These are phyloP conservation scores for Carallia pectinifolia DNA, from an alignment of 345 rosid species.

Conservation along the genomic window DNA sequence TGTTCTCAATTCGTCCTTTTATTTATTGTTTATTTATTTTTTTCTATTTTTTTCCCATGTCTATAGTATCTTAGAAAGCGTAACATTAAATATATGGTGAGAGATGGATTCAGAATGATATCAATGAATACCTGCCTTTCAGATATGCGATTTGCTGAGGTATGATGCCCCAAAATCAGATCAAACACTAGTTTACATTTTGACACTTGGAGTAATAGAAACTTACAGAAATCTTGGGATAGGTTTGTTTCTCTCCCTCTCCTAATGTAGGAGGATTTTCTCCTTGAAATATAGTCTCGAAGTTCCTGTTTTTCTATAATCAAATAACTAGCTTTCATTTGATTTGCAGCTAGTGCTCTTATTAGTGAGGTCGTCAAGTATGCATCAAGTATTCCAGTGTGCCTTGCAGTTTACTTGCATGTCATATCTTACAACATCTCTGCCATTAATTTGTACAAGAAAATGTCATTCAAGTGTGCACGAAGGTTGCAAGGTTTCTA, in stretches of 20 bases:
- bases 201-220: conserved; percentile 88
- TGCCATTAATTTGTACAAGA: conserved; percentile 78
- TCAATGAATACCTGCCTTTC: conserved; percentile 27
- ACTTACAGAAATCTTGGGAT: conserved; percentile 76
- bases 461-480: conserved; percentile 77
- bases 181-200: conserved; percentile 74
- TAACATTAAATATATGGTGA: too few relatives aligned
- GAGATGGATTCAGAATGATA: too few relatives aligned
- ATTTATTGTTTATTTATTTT: too few relatives aligned
- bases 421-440: conserved; percentile 86
- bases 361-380: conserved; percentile 72
- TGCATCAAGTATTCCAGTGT: conserved; percentile 57
- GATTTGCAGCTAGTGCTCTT: conserved; percentile 63
- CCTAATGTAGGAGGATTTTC: background rate
- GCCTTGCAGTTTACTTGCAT: conserved; percentile 89
- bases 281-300: too few relatives aligned
- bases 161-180: conserved; percentile 65
- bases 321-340: conserved; percentile 13
- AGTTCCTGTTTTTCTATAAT: too few relatives aligned
- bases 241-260: conserved; percentile 41
- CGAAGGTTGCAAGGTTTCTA: conserved; percentile 70
- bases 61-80: too few relatives aligned
- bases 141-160: conserved; percentile 81
- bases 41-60: too few relatives aligned
- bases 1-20: too few relatives aligned